phyloP scores from a whole-genome alignment of 73 alveolate genomes.

The Paramecium tetraurelia region DNA sequence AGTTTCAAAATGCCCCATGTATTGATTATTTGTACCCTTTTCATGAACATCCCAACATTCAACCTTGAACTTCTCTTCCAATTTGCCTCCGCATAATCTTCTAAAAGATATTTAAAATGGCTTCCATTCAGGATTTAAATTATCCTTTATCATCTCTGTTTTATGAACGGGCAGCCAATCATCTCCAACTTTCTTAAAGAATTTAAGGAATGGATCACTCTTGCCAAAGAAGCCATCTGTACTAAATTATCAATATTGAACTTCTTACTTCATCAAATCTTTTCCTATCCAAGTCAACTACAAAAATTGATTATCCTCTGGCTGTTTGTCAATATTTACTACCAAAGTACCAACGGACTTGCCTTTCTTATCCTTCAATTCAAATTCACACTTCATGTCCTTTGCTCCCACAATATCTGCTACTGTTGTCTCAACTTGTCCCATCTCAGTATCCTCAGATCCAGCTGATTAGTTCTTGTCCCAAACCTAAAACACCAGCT shows the following conservation, averaged over 20 bases:
- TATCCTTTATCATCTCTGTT: slow-evolving; percentile 66
- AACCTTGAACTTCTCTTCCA: slow-evolving; percentile 61
- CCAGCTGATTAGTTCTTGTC: slow-evolving; percentile 68
- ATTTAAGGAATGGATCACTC: slow-evolving; percentile 64
- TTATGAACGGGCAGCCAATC: slow-evolving; percentile 45
- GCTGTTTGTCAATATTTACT: slow-evolving; percentile 63
- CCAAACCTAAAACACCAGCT: slow-evolving; percentile 64
- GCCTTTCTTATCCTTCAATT: slow-evolving; percentile 47
- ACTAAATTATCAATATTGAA: neutral
- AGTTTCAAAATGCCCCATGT: slow-evolving; percentile 68
- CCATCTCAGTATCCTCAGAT: slow-evolving; percentile 65
- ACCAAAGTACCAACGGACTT: slow-evolving; percentile 61
- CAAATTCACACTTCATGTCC: slow-evolving; percentile 62
- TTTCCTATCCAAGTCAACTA: slow-evolving; percentile 47
- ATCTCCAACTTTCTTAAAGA: slow-evolving; percentile 45
- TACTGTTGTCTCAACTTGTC: slow-evolving; percentile 63
- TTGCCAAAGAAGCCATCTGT: slow-evolving; percentile 69
- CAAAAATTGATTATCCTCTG: slow-evolving; percentile 62
- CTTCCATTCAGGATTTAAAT: slow-evolving; percentile 71
- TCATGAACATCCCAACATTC: slow-evolving; percentile 72
- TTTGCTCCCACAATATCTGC: slow-evolving; percentile 78
- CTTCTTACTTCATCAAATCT: slow-evolving; percentile 47
- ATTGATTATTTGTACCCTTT: slow-evolving; percentile 61
- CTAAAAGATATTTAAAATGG: slow-evolving; percentile 69
- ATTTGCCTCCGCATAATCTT: slow-evolving; percentile 71